Percentiles rank a stretch among this genome's conserved stretches.
phyloP scores from a whole-genome alignment of 2,329 filamentous ascomycete species.

The Simplicillium aogashimaense region DNA sequence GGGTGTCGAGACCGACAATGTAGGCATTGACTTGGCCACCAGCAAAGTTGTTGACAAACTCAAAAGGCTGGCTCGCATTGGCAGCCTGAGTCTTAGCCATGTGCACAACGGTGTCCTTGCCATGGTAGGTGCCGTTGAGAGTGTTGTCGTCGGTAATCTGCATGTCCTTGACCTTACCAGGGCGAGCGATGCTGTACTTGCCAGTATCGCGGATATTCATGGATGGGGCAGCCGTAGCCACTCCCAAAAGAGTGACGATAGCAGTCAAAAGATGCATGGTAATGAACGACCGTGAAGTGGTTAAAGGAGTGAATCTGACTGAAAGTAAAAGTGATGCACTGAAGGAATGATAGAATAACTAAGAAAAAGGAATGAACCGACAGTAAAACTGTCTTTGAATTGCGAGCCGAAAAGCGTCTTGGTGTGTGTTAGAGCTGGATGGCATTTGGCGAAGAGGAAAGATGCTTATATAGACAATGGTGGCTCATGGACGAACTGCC shows the following conservation, averaged over 20 bases:
- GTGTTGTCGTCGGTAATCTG: conserved; percentile 26
- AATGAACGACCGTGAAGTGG: not conserved
- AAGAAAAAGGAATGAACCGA: too few species aligned
- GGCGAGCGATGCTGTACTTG: conserved; percentile 18
- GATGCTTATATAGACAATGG: too few species aligned
- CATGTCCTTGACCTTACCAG: conserved; percentile 20
- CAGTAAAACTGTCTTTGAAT: too few species aligned
- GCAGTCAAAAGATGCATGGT: conserved; percentile 7
- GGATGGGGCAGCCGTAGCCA: conserved; percentile 7
- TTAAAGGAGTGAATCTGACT: not conserved
- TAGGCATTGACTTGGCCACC: conserved; percentile 31
- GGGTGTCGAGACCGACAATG: conserved; percentile 31
- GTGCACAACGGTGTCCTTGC: conserved; percentile 5
- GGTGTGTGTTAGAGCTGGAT: too few species aligned
- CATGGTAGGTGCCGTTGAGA: conserved; percentile 24
- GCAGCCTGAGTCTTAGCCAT: conserved; percentile 3
- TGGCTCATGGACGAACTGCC: too few species aligned
- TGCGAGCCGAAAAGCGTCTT: too few species aligned
- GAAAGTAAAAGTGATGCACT: not conserved
- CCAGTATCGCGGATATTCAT: conserved; percentile 5
- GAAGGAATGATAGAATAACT: too few species aligned
- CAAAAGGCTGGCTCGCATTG: conserved; percentile 12
- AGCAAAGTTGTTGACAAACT: conserved; percentile 33
- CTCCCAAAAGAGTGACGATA: conserved; percentile 9
- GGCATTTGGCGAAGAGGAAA: too few species aligned